Evolutionary conservation across 768 basidiomycete species (phyloP).

Genomic region (Lentinula sp.): DNA sequence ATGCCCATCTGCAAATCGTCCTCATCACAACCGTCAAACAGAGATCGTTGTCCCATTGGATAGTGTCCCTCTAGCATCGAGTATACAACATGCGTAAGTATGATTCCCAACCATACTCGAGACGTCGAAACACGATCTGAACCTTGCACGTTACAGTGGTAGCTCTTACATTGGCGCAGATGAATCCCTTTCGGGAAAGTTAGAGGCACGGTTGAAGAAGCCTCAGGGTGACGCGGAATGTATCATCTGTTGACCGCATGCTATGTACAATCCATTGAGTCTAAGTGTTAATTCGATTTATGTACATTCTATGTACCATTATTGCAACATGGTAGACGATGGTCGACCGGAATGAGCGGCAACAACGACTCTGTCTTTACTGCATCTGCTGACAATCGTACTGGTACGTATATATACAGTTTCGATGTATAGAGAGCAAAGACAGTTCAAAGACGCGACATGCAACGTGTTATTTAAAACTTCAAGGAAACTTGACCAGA

Average conservation of each 20-base stretch:
- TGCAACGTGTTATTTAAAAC: neutral
- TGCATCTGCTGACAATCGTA: too few species aligned
- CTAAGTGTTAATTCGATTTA: too few species aligned
- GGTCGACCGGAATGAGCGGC: too few species aligned
- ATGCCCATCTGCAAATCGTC: constrained; percentile 12
- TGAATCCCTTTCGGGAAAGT: constrained; percentile 35
- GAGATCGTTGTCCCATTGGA: constrained; percentile 35
- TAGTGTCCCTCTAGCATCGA: constrained; percentile 32
- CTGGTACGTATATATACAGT: too few species aligned
- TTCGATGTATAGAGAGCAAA: too few species aligned
- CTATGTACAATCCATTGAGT: too few species aligned
- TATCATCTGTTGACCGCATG: constrained; percentile 30
- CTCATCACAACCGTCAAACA: neutral
- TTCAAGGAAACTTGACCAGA: neutral
- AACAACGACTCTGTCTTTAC: too few species aligned
- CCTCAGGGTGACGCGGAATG: constrained; percentile 30
- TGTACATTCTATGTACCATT: too few species aligned
- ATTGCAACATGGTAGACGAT: too few species aligned
- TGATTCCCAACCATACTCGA: neutral
- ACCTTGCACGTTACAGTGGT: constrained; percentile 22
- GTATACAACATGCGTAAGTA: constrained; percentile 50
- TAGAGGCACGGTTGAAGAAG: constrained; percentile 39
- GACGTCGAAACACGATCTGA: neutral
- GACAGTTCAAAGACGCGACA: too few species aligned
- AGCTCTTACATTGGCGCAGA: constrained; percentile 42